Evolutionary conservation across 2,329 filamentous ascomycete species (phyloP).

Genomic region (Epichloe amarillans): DNA sequence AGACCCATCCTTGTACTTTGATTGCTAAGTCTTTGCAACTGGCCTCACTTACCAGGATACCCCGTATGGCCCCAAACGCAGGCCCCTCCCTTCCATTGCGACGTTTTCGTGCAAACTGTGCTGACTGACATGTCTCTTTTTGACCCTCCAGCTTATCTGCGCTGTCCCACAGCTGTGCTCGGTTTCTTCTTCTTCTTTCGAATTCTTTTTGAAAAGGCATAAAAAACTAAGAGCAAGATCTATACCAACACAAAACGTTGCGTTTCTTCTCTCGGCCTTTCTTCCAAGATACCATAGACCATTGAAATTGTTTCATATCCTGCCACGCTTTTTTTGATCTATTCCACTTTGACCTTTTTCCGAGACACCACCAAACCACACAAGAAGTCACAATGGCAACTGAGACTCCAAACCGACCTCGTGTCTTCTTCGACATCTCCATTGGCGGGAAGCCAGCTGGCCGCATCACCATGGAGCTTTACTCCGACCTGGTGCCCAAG

Average conservation of each 20-base stretch:
- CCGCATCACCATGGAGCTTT: constrained; percentile 77
- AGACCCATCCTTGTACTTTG: neutral
- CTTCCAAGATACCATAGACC: neutral
- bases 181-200: neutral
- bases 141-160: neutral
- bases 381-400: constrained; percentile 25
- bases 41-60: neutral
- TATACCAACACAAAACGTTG: no score
- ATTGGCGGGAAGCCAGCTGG: constrained; percentile 63
- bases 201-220: no score
- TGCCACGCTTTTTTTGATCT: neutral
- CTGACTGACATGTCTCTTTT: neutral
- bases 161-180: neutral
- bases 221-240: neutral
- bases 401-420: constrained; percentile 43
- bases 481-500: constrained; percentile 68
- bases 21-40: neutral
- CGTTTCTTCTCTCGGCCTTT: neutral
- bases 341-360: neutral
- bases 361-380: neutral
- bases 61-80: neutral
- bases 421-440: constrained; percentile 87
- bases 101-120: neutral
- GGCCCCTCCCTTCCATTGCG: neutral
- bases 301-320: neutral